Evolutionary conservation across 2,329 filamentous ascomycete species (phyloP), one percentile per base, ranked within the genome.

Genomic region (Penicillium expansum): DNA sequence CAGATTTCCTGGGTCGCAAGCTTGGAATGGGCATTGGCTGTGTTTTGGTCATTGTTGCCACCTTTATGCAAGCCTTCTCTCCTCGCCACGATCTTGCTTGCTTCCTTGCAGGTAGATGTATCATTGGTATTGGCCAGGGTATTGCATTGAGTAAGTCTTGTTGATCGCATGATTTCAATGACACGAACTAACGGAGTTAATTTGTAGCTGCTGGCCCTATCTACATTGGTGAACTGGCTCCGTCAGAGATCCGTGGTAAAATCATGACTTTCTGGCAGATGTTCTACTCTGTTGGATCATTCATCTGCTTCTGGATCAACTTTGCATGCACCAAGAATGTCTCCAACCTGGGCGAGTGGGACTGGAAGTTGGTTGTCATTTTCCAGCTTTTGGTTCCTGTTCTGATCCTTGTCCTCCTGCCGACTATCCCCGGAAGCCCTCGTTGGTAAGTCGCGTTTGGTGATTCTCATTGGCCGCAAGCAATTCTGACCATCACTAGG

Each of bases 241-340:
- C 86, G 0, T 71, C 84, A 6, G 79, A 85, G 59, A 88, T 89
- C 60, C 81, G 86, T 56, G 86, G 86, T 48, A 82, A 80, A 59
- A 85, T 88, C 69, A 88, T 88, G 86, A 82, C 83, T 3, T 86
- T 88, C 67, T 88, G 86, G 86, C 86, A 88, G 70, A 80, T 86
- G 65, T 86, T 86, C 74, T 88, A 86, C 73, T 83, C 77, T 2
- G 86, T 87, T 27, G 86, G 85, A 4, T 82, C 80, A 14, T 88
- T 87, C 72, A 83, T 88, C 62, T 85, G 83, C 49, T 86, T 84
- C 75, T 82, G 79, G 86, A 83, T 89, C 68, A 86, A 85, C 69
- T 89, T 82, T 63, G 86, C 81, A 16, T 84, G 83, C 69, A 79
- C 80, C 35, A 78, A 84, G 66, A 75, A 88, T 71, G 76, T 77